Base-by-base conservation (phyloP, 805 yeast species). In the Millerozyma acaciae region DNA sequence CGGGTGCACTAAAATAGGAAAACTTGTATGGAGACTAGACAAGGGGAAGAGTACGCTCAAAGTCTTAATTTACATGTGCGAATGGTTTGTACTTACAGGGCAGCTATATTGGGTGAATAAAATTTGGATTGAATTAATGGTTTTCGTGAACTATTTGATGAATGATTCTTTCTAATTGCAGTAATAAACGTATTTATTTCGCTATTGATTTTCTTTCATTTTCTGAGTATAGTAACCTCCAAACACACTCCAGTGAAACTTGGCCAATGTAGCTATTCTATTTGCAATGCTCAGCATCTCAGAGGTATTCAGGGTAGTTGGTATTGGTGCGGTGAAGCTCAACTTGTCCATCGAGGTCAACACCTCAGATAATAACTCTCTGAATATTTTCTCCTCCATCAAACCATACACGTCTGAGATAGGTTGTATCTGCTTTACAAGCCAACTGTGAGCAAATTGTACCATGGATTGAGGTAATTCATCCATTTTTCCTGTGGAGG, bases 401-500 rank as follows among this genome's bases (percentile, higher is more conserved):
- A 85, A 67, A 5, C 80, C 79, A 52, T 86, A 86, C 24, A 86
- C 83, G 32, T 75, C 80, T 6, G 90, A 78, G 39, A 67, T 67
- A 30, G 96, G 96, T 58, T 86, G 95, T 8, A 89, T 82, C 58
- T 87, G 95, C 51, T 81, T 84, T 30, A 83, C 67, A 28, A 87
- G 68, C 95, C 96, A 86, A 43, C 79, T 75, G 53, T 76, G 76
- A 26, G 83, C 76, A 54, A 86, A 82, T 33, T 72, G 76, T 28
- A 76, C 65, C 47, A 67, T 47, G 12, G 55, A 42, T 37, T 71
- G 72, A 1, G 70, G 56, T 26, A 60, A 39, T 40, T 44, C 47
- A 29, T 34, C 32, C 14, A 34, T 31, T 32, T 42, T 48, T 5
- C 37, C 45, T 4, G 50, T 37, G 21, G 14, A 17, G 15, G 48